Base-by-base conservation (phyloP, 176 grass and related monocot genomes). In the Eragrostis nindensis region DNA sequence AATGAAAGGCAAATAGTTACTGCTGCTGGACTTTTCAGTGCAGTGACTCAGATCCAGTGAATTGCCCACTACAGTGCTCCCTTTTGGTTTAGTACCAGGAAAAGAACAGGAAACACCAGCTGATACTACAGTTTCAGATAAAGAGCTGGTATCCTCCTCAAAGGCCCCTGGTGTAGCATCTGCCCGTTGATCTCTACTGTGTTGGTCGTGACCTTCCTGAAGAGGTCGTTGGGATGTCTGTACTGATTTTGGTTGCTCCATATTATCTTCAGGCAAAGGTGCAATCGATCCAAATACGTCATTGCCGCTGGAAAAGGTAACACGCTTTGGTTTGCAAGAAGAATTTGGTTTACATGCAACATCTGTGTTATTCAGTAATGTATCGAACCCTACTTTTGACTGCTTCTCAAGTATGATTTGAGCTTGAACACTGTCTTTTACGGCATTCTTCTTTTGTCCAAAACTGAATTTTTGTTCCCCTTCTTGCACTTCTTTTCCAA, bases 401-500 rank as follows among this genome's bases (percentile, higher is more conserved):
- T 85, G 83, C 29, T 91, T 93, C 54, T 89, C 91, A 71, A 89
- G 68, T 81, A 91, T 91, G 62, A 66, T 89, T 76, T 89, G 92
- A 87, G 80, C 80, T 41, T 83, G 64, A 43, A 36, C 74, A 68
- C 71, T 66, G 47, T 84, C 89, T 71, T 52, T 52, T 32, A 46
- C 40, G 75, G 30, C 68, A 74, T 84, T 84, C 82, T 89, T 86
- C 78, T 86, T 78, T 50, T 89, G 65, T 80, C 76, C 22, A 74
- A 83, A 90, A 73, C 38, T 48, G 79, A 66, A 24, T 73, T 89
- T 65, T 85, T 83, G 38, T 68, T 87, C 75, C 75, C 27, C 66
- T 83, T 93, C 22, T 84, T 71, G 43, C 71, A 78, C 72, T 87
- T 81, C 46, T 93, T 89, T 56, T 84, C 78, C 64, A 89, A 86